These are phyloP conservation scores for Herpetospermum pedunculosum DNA, from an alignment of 306 rosid species.

Conservation along the genomic window DNA sequence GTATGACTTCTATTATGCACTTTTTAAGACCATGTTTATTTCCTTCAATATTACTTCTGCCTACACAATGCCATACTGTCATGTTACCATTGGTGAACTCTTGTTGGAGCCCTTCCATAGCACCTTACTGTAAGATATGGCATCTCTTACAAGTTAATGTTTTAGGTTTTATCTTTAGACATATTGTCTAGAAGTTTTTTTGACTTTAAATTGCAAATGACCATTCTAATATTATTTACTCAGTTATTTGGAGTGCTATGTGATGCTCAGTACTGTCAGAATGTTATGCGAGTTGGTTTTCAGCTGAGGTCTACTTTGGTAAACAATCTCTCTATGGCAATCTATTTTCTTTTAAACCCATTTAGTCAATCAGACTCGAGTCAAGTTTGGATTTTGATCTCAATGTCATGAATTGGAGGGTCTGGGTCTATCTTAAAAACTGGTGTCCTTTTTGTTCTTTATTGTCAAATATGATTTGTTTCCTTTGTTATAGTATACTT, in stretches of 20 bases:
- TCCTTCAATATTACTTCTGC: background rate
- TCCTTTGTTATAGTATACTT: no score
- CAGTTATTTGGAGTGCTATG: conserved; percentile 61
- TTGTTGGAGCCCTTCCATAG: background rate
- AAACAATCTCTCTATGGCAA: conserved; percentile 14
- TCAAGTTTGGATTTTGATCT: background rate
- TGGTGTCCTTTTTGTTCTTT: background rate
- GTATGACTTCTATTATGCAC: conserved; percentile 33
- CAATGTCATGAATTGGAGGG: background rate
- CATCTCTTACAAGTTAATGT: background rate
- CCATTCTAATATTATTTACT: conserved; percentile 17
- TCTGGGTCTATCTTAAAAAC: background rate
- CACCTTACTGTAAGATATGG: background rate
- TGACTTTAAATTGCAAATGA: conserved; percentile 10
- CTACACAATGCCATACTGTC: background rate
- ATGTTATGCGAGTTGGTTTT: conserved; percentile 75
- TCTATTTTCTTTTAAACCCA: background rate
- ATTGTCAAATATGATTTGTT: background rate
- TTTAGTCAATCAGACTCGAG: background rate
- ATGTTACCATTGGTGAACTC: background rate
- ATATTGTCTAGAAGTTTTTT: background rate
- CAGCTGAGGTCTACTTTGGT: conserved; percentile 83
- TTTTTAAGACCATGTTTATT: background rate
- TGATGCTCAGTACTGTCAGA: conserved; percentile 68
- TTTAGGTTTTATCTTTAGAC: background rate